These are phyloP conservation scores for Candida anutae DNA, from an alignment of 1,139 yeast species.

Conservation along the genomic window DNA sequence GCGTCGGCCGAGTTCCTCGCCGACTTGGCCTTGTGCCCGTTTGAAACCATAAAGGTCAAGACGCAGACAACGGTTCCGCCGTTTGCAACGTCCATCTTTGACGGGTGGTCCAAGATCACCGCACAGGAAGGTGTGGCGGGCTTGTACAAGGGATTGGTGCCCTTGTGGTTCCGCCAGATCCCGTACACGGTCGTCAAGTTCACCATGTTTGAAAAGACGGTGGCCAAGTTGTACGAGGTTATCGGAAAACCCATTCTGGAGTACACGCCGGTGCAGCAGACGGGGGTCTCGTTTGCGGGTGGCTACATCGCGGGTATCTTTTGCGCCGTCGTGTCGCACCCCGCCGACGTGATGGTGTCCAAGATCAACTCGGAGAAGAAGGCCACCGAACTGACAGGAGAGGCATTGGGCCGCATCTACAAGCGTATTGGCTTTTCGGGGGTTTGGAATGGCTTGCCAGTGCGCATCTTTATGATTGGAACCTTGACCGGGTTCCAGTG, in stretches of 20 bases:
- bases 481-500: constrained; percentile 95
- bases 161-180: constrained; percentile 90
- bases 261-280: constrained; percentile 56
- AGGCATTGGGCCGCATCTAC: constrained; percentile 69
- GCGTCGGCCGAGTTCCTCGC: constrained; percentile 93
- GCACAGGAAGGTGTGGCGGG: constrained; percentile 64
- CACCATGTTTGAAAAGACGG: constrained; percentile 87
- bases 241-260: constrained; percentile 35
- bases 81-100: constrained; percentile 51
- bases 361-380: constrained; percentile 74
- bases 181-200: constrained; percentile 97
- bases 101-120: constrained; percentile 60
- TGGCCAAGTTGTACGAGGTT: constrained; percentile 57
- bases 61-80: constrained; percentile 92
- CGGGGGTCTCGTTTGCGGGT: constrained; percentile 88
- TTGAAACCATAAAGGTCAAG: constrained; percentile 87
- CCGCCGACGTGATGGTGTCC: constrained; percentile 96
- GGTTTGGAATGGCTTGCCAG: constrained; percentile 90
- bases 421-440: constrained; percentile 78
- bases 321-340: constrained; percentile 92
- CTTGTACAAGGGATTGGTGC: constrained; percentile 79
- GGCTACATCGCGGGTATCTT: constrained; percentile 95
- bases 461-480: constrained; percentile 94
- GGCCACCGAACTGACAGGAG: constrained; percentile 57
- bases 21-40: constrained; percentile 82